Base-by-base conservation (phyloP, 2,329 filamentous ascomycete species). In the Claviceps arundinis region DNA sequence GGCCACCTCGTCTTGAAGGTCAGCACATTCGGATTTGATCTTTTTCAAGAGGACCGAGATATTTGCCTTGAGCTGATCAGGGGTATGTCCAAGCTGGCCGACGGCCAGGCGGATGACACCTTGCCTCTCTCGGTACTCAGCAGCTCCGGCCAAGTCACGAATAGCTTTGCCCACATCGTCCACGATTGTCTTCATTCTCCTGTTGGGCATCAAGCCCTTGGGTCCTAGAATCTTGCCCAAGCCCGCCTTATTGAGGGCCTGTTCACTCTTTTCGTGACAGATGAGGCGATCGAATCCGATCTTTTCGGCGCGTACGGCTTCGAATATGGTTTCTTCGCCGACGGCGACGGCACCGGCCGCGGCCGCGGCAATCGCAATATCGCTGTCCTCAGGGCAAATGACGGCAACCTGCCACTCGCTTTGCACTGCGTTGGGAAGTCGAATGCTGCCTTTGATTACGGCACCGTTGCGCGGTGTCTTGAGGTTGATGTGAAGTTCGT, bases 251-350 rank as follows among this genome's bases (percentile, higher is more conserved):
- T 84, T 85, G 62, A 98, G 73, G 52, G 86, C 89, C 50, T 78
- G 76, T 59, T 93, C 74, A 59, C 84, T 89, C 60, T 87, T 81
- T 49, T 77, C 75, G 68, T 96, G 90, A 70, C 89, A 95, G 60
- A 98, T 81, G 56, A 89, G 85, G 52, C 87, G 78, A 66, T 97
- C 93, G 65, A 97, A 98, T 26, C 88, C 80, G 57, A 97, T 85
- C 41, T 82, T 79, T 43, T 87, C 89, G 48, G 78, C 68, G 56
- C 74, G 77, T 56, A 98, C 83, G 50, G 81, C 75, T 50, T 89
- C 81, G 65, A 98, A 95, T 4, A 98, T 74, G 2, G 84, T 80
- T 42, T 95, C 85, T 64, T 96, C 87, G 56, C 93, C 93, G 1
- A 90, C 88, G 4, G 91, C 74, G 1, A 83, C 77, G 16, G 93